Evolutionary conservation across 495 filamentous ascomycete genomes (phyloP).

Genomic region (Podospora sp.): DNA sequence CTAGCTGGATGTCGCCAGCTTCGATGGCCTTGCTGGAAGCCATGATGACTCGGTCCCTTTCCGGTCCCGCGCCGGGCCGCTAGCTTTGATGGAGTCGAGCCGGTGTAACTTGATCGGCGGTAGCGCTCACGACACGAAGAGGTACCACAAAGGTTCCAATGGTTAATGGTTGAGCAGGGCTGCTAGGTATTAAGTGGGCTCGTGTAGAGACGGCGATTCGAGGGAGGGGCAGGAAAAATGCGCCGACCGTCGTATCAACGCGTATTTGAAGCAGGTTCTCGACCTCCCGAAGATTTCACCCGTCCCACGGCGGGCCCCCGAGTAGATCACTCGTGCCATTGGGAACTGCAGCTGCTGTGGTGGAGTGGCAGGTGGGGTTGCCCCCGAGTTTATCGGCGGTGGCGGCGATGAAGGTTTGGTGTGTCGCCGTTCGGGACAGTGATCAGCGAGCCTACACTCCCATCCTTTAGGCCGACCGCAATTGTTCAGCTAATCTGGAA

Average conservation of each 20-base stretch:
- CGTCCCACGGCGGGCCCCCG: neutral
- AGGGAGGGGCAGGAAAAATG: neutral
- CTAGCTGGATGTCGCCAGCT: constrained; percentile 5
- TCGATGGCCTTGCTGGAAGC: constrained; percentile 21
- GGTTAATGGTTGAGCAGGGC: no score
- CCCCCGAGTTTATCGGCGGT: neutral
- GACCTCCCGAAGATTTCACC: neutral
- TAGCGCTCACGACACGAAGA: neutral
- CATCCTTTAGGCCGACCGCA: neutral
- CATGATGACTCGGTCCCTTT: constrained; percentile 17
- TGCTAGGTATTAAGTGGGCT: neutral
- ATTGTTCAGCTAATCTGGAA: neutral
- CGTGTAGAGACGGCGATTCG: neutral
- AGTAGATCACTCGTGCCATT: neutral
- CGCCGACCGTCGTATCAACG: neutral
- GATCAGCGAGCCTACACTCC: neutral
- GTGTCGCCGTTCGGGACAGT: neutral
- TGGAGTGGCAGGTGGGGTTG: neutral
- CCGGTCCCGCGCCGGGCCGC: neutral
- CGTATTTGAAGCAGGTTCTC: neutral
- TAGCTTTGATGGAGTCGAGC: neutral
- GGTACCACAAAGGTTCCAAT: no score
- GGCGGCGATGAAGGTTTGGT: neutral
- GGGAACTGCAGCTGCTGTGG: neutral
- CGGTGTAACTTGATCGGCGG: neutral